Base-by-base conservation (phyloP, 106 monocot genomes). In the Dendrobium chrysotoxum region DNA sequence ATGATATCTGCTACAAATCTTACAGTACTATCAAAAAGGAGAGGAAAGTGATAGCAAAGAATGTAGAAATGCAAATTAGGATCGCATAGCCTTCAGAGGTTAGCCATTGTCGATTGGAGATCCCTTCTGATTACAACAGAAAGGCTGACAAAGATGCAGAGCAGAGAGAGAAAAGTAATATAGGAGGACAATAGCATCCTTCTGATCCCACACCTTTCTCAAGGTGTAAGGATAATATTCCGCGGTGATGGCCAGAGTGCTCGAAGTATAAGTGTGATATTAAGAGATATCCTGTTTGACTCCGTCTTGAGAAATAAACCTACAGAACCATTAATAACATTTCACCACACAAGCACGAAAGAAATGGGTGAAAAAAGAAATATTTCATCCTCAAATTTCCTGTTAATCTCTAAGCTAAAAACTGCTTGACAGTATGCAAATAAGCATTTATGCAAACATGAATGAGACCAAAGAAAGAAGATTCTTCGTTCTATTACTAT, bases 21-120 rank as follows among this genome's bases (percentile, higher is more conserved):
- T 15, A 10, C 75, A 76, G 10, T 76, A 46, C 28, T 1, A 44
- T 7, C 15, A 47, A 76, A 76, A 26, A 25, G n/a, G 47, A 26
- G 44, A 46, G 31, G 20, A 74, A 17, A 74, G 15, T 41, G 40
- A 39, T 16, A 35, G 18, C 38, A 7, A 8, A 1, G 35, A 10
- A 74, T 39, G 21, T 6, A 74, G 6, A 41, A 41, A 23, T 25
- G 46, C n/a, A 76, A 28, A 76, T 76, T 47, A 45, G 23, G 21
- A 21, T 20, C 41, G 41, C 40, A 8, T 2, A 41, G 12, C 7
- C 40, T 21, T 74, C 73, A 74, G 0, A 25, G 10, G 61, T 90
- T 90, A 93, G 90, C 92, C 92, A 74, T 93, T 90, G 45, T 93
- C 92, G 53, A 90, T 75, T 7, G 92, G 92, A 79, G 82, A 92